Base-by-base conservation (phyloP, 176 grass and related monocot species). In the Panicum miliaceum region DNA sequence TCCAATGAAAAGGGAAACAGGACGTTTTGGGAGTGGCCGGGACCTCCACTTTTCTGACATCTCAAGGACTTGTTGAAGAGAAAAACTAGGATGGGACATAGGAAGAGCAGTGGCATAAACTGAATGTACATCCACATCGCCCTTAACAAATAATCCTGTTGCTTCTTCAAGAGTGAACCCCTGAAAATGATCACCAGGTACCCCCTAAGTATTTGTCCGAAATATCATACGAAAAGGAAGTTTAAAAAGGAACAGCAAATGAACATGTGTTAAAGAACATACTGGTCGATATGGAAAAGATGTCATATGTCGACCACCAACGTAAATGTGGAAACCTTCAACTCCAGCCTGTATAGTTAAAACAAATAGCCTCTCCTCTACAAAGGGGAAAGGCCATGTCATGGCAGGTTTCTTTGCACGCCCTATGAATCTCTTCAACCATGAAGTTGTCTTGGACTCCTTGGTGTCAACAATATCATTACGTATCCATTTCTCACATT, bases 101-200 rank as follows among this genome's bases (percentile, higher is more conserved):
- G 96, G 96, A 78, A 99, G 93, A 67, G 89, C 90, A 72, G 96
- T 99, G 61, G 86, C 96, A 85, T 92, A 96, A 73, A 96, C 87
- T 58, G 96, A 99, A 81, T 96, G 93, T 84, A 94, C 80, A 80
- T 96, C 84, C 19, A 96, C 88, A 79, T 99, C 93, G 9, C 96
- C 96, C 78, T 94, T 94, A 76, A 99, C 89, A 40, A 85, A 92
- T 64, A 99, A 90, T 81, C 96, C 96, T 41, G 93, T 99, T 78
- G 96, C 96, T 72, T 99, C 96, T 88, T 96, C 91, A 87, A 99
- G 93, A 83, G 96, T 92, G 84, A 99, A 99, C 26, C 96, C 96
- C 96, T 99, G 79, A 36, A 94, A 93, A 81, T 62, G 19, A 68
- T 75, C 68, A 81, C 20, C 13, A 68, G 42, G 62, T 82, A 74